A percentile compares a stretch with the other conserved stretches of the same genome.
Evolutionary conservation across 371 early-diverging fungal species (phyloP).

Genomic region (Lichtheimia ornata): DNA sequence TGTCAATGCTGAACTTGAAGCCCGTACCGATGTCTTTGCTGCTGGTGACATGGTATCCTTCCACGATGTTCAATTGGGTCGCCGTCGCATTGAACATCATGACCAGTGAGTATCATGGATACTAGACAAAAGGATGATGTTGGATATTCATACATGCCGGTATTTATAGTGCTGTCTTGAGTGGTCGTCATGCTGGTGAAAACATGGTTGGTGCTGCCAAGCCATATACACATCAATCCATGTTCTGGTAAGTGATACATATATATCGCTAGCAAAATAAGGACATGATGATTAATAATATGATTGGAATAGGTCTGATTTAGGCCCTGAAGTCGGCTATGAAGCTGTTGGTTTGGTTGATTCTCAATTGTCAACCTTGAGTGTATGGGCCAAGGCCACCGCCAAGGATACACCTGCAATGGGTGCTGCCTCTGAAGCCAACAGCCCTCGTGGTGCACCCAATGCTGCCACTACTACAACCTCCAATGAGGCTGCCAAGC

Average conservation of each 20-base stretch:
- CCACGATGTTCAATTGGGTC: constrained; percentile 76
- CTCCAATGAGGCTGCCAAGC: constrained; percentile 27
- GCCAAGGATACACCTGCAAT: constrained; percentile 51
- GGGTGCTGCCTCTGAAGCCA: constrained; percentile 36
- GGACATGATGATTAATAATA: background rate
- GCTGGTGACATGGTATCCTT: constrained; percentile 79
- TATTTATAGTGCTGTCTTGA: constrained; percentile 55
- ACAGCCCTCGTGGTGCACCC: constrained; percentile 34
- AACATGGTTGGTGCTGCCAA: constrained; percentile 69
- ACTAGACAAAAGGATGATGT: background rate
- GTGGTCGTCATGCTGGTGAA: constrained; percentile 72
- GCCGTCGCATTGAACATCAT: constrained; percentile 79
- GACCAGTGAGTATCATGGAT: constrained; percentile 48
- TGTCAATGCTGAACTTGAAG: constrained; percentile 78
- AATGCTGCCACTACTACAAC: constrained; percentile 28
- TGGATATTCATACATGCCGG: background rate
- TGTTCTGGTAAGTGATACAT: constrained; percentile 65
- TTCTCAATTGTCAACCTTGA: constrained; percentile 65
- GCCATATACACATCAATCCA: constrained; percentile 73
- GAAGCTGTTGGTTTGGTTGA: constrained; percentile 79
- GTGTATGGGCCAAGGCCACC: constrained; percentile 73
- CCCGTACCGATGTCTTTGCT: constrained; percentile 70
- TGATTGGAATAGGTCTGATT: constrained; percentile 48
- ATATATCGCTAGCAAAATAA: background rate
- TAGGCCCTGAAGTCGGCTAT: constrained; percentile 76